phyloP scores from a whole-genome alignment of 2,329 filamentous ascomycete species.

The Fusarium musae region DNA sequence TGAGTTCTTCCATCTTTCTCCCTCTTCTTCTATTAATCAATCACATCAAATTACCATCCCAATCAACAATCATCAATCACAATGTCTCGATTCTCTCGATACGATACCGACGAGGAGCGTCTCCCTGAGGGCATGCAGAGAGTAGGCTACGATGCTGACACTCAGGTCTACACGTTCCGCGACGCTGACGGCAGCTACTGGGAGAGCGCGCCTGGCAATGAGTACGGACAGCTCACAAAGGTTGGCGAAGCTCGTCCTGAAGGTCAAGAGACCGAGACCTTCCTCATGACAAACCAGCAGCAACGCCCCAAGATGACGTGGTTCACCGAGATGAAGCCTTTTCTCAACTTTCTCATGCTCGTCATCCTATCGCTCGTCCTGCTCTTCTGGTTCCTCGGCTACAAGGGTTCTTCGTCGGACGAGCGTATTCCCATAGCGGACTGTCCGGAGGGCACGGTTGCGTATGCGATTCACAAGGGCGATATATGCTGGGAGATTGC shows the following conservation, averaged over 20 bases:
- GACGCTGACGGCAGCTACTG: constrained; percentile 61
- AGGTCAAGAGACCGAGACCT: constrained; percentile 48
- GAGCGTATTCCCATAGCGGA: constrained; percentile 20
- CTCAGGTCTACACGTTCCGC: constrained; percentile 63
- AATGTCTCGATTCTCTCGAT: constrained; percentile 57
- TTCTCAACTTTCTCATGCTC: constrained; percentile 68
- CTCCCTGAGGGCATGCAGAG: constrained; percentile 66
- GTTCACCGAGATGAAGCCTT: constrained; percentile 63
- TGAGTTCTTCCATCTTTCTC: neutral
- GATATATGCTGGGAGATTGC: constrained; percentile 67
- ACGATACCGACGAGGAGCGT: constrained; percentile 61
- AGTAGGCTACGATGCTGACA: constrained; percentile 67
- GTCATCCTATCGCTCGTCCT: constrained; percentile 62
- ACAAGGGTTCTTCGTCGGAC: constrained; percentile 42
- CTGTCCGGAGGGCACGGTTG: constrained; percentile 47
- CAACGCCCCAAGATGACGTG: constrained; percentile 53
- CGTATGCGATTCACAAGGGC: constrained; percentile 56
- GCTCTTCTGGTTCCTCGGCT: constrained; percentile 60
- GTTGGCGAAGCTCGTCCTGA: constrained; percentile 48
- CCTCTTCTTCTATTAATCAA: neutral
- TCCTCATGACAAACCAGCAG: constrained; percentile 41
- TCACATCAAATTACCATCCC: neutral
- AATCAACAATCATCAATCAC: neutral
- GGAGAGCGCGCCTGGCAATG: constrained; percentile 61
- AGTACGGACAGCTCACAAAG: constrained; percentile 60